Percentiles rank a stretch among this genome's conserved stretches.
These are phyloP conservation scores for Thalia dealbata DNA, from an alignment of 176 grass and related monocot genomes.

Conservation along the genomic window DNA sequence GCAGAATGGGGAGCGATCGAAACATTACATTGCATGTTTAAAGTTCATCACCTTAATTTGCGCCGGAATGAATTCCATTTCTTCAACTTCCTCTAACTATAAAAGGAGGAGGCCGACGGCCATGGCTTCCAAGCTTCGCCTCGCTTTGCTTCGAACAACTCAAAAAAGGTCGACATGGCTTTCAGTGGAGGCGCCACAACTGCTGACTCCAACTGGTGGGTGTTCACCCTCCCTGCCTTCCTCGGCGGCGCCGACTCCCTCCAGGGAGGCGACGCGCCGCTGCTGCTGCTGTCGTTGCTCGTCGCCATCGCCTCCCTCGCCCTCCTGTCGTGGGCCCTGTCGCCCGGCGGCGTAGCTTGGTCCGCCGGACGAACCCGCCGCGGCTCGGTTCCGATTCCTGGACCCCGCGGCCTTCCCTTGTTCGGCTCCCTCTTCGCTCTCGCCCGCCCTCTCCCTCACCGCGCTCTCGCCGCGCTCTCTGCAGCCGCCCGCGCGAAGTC, in stretches of 20 bases:
- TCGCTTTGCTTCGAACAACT: background rate
- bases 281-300: background rate
- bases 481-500: background rate
- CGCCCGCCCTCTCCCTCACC: constrained; percentile 9
- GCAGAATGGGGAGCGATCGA: too few relatives aligned
- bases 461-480: constrained; percentile 4
- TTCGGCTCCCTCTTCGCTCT: constrained; percentile 7
- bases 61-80: too few relatives aligned
- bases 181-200: background rate
- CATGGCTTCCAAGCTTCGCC: too few relatives aligned
- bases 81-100: too few relatives aligned
- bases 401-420: constrained; percentile 10
- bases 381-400: background rate
- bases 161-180: background rate
- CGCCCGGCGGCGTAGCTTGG: constrained; percentile 3
- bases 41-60: too few relatives aligned
- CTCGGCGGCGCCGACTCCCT: background rate
- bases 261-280: background rate
- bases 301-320: background rate
- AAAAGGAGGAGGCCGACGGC: too few relatives aligned
- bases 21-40: too few relatives aligned
- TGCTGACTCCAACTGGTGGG: constrained; percentile 13
- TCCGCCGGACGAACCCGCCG: constrained; percentile 2
- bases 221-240: constrained; percentile 7
- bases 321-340: constrained; percentile 6